Base-by-base conservation (phyloP, 2,329 filamentous ascomycete genomes). In the Claviceps quebecensis region DNA sequence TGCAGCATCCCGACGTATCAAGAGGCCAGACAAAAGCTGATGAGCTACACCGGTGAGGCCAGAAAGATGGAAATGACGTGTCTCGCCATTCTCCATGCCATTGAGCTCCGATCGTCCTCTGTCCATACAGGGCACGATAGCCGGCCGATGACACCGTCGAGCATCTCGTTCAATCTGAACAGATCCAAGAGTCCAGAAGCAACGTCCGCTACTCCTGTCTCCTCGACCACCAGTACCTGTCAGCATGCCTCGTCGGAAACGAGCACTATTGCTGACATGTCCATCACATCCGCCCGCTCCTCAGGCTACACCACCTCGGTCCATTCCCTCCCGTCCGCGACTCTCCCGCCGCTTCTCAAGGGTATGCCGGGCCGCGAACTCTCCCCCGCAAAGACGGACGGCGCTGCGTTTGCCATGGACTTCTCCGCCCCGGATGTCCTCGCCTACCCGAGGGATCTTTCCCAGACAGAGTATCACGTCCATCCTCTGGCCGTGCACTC, bases 301-400 rank as follows among this genome's bases (percentile, higher is more conserved):
- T 57, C 45, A 7, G 38, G 41, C 2, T 29, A 44, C 4, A 56
- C 29, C 29, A 34, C 47, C n/a, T 47, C 49, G 14, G 22, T 39
- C 11, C 47, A 51, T 19, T 48, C 50, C 3, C 52, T 56, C 1
- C 51, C 53, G 0, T 53, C 55, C 22, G 48, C 56, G 4, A 53
- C 55, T 7, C 59, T 58, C 0, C 59, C 62, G 36, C 90, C 68
- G 76, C 60, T 70, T 0, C 60, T 70, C 9, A 60, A 55, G 48
- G 67, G 68, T 5, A 63, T 67, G 51, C 67, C 69, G 1, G 68
- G 68, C 2, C 61, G 67, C 49, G 68, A 71, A 49, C 55, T 70
- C 9, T 67, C 66, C 0, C 60, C 60, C 3, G 63, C 69, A 14
- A 68, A 64, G 47, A 70, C 66, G 1, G 66, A 71, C 34, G 62